phyloP scores from a whole-genome alignment of 495 filamentous ascomycete genomes.

The Aspergillus nanangensis region DNA sequence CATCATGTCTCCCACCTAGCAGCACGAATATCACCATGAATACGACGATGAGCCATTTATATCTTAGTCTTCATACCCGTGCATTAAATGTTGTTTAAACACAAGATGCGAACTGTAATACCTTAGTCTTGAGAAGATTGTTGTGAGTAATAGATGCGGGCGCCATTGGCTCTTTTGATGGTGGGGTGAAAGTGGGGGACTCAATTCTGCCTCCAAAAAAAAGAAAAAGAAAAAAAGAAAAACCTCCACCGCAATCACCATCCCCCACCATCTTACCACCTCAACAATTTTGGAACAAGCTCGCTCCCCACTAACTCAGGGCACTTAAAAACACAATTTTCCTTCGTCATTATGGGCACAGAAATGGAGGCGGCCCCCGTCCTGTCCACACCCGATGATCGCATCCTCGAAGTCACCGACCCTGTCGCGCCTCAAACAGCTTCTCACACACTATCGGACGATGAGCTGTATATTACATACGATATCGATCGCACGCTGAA shows the following conservation, averaged over 20 bases:
- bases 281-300: too few species aligned
- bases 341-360: constrained; percentile 25
- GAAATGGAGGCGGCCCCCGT: constrained; percentile 58
- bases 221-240: constrained; percentile 10
- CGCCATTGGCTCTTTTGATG: constrained; percentile 22
- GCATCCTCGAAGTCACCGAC: constrained; percentile 60
- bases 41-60: too few species aligned
- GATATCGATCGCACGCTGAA: constrained; percentile 78
- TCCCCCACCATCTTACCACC: constrained; percentile 5
- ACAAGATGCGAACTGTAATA: too few species aligned
- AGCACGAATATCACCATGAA: too few species aligned
- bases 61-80: too few species aligned
- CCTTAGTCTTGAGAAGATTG: too few species aligned
- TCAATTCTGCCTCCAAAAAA: constrained; percentile 19
- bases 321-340: too few species aligned
- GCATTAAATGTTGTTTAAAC: too few species aligned
- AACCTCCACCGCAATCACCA: constrained; percentile 9
- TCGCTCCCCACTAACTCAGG: too few species aligned
- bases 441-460: constrained; percentile 48
- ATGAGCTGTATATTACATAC: constrained; percentile 73
- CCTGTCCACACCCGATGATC: constrained; percentile 82
- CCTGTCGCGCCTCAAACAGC: constrained; percentile 27
- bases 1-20: too few species aligned
- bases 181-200: constrained; percentile 36
- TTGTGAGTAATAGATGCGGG: constrained; percentile 16